phyloP scores from a whole-genome alignment of 208 protist genomes.

The Endotrypanum monterogeii region DNA sequence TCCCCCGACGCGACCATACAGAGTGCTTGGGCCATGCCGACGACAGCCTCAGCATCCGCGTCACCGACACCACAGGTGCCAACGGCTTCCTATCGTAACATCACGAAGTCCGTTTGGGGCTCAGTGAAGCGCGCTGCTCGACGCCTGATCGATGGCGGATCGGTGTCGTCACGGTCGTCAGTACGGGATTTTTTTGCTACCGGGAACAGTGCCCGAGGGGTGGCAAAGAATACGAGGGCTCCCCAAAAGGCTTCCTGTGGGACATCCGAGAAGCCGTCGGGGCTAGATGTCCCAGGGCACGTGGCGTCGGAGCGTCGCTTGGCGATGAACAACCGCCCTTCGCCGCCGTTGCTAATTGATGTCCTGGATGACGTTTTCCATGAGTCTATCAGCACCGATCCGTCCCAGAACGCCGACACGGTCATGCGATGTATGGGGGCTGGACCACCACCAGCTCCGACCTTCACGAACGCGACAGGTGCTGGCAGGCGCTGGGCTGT shows the following conservation, averaged over 20 bases:
- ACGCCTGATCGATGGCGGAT: constrained; percentile 7
- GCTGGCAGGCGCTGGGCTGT: neutral
- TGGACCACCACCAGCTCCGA: neutral
- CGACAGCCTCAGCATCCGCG: neutral
- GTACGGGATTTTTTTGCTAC: neutral
- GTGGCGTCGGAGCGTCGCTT: neutral
- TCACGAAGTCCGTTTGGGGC: constrained; percentile 28
- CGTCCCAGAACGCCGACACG: constrained; percentile 3
- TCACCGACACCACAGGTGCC: neutral
- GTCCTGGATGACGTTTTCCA: constrained; percentile 28
- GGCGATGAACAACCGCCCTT: neutral
- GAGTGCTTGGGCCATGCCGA: neutral
- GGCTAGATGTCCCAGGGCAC: neutral
- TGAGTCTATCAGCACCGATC: constrained; percentile 12
- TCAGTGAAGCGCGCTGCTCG: constrained; percentile 28
- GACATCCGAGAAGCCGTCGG: neutral
- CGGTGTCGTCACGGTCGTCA: neutral
- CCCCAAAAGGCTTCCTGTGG: neutral
- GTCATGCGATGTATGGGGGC: neutral
- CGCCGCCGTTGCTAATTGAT: constrained; percentile 28
- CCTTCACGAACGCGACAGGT: neutral
- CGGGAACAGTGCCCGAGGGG: neutral
- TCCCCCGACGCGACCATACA: neutral
- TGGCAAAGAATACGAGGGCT: no score
- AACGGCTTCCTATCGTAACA: constrained; percentile 9